Conservation (phyloP, 352 stramenopile species). For the Phytophthora chlamydospora region DNA sequence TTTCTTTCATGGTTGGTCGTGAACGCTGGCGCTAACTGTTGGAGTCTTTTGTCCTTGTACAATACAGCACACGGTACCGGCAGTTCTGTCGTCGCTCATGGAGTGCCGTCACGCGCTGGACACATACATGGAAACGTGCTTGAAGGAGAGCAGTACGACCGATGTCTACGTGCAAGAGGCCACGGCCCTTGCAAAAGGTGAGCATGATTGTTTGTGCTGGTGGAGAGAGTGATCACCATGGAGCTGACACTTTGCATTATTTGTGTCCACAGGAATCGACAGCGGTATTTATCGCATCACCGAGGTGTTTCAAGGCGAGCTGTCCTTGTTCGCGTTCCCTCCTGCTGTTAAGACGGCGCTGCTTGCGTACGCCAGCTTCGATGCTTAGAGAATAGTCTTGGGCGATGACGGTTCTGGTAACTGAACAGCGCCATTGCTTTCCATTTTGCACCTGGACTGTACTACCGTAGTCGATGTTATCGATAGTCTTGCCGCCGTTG, state of each 20-base stretch:
- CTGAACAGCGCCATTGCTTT: constrained; percentile 25
- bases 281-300: constrained; percentile 84
- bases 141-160: constrained; percentile 62
- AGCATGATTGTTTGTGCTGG: constrained; percentile 6
- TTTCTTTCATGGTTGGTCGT: background rate
- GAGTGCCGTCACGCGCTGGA: constrained; percentile 70
- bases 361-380: constrained; percentile 52
- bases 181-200: constrained; percentile 62
- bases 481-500: background rate
- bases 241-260: constrained; percentile 5
- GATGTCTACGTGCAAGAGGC: constrained; percentile 73
- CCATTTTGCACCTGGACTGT: constrained; percentile 7
- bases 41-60: constrained; percentile 7
- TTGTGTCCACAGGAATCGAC: constrained; percentile 57
- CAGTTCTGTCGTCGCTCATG: constrained; percentile 69
- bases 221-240: background rate
- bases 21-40: background rate
- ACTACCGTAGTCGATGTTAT: background rate
- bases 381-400: constrained; percentile 42
- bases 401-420: constrained; percentile 18
- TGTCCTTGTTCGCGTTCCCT: constrained; percentile 63
- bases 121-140: constrained; percentile 70
- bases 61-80: constrained; percentile 66
- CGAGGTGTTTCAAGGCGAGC: constrained; percentile 65
- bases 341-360: constrained; percentile 55